These are phyloP conservation scores for Ophioceras dolichostomum DNA, from an alignment of 2,329 filamentous ascomycete genomes.

Conservation along the genomic window DNA sequence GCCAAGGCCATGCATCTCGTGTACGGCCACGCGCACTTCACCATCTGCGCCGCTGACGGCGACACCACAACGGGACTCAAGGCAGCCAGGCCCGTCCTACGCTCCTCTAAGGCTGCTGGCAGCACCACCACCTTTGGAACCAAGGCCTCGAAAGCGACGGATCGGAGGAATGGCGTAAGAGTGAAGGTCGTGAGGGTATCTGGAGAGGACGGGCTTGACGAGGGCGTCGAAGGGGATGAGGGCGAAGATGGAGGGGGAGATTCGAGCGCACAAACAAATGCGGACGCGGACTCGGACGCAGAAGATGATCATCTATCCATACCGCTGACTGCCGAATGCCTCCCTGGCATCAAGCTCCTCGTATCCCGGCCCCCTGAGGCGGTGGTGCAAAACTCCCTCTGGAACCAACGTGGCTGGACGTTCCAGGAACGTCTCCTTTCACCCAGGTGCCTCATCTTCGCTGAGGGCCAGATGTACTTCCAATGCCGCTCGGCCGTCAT, in stretches of 20 bases:
- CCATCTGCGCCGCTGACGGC: conserved; percentile 20
- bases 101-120: too few relatives aligned
- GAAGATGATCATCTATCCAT: too few relatives aligned
- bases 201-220: too few relatives aligned
- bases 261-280: too few relatives aligned
- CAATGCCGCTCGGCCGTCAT: conserved; percentile 14
- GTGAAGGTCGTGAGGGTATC: too few relatives aligned
- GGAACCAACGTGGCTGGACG: conserved; percentile 24
- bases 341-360: conserved; percentile 9
- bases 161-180: too few relatives aligned
- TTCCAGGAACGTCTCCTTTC: conserved; percentile 25
- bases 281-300: too few relatives aligned
- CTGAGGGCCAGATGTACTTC: conserved; percentile 16
- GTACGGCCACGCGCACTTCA: conserved; percentile 18
- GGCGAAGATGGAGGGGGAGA: too few relatives aligned
- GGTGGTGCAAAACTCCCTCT: conserved; percentile 13
- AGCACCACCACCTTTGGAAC: too few relatives aligned
- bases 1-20: conserved; percentile 17
- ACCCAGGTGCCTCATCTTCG: conserved; percentile 21
- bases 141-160: too few relatives aligned
- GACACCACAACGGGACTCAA: conserved; percentile 3
- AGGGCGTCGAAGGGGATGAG: neutral
- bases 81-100: too few relatives aligned
- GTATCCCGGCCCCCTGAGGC: conserved; percentile 10
- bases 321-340: conserved; percentile 3